These are phyloP conservation scores for Fennellomyces sp. DNA, from an alignment of 371 early-diverging fungal species.

Conservation along the genomic window DNA sequence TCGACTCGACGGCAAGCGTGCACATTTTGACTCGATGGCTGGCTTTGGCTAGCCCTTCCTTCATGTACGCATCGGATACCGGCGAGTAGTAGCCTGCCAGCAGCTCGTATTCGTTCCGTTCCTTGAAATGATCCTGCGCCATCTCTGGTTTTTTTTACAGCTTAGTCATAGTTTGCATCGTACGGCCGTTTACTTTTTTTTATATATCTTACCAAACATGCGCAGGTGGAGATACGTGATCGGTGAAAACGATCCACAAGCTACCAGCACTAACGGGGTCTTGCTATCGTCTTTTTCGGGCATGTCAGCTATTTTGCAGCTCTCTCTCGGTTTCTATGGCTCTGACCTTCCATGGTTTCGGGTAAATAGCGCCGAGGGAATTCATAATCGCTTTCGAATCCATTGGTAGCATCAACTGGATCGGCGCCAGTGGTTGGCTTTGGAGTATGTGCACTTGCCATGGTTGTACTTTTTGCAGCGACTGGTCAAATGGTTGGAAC, in stretches of 20 bases:
- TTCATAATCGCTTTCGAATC: constrained; percentile 21
- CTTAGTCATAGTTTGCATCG: neutral
- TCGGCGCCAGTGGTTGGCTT: neutral
- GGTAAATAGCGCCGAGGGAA: constrained; percentile 26
- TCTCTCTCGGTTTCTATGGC: neutral
- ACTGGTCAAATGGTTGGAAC: too few species aligned
- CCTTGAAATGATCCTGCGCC: constrained; percentile 87
- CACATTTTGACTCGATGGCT: constrained; percentile 94
- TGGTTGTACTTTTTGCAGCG: too few species aligned
- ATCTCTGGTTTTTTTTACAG: constrained; percentile 67
- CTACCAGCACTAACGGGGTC: constrained; percentile 92
- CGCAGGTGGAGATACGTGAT: constrained; percentile 96
- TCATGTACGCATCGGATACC: constrained; percentile 91
- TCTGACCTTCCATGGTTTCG: constrained; percentile 20
- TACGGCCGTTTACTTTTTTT: neutral
- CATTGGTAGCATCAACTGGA: neutral
- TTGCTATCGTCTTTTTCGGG: constrained; percentile 70
- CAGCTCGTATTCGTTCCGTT: constrained; percentile 79
- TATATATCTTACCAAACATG: constrained; percentile 87
- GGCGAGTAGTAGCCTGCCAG: constrained; percentile 97
- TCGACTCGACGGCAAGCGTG: constrained; percentile 80
- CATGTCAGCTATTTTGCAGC: neutral
- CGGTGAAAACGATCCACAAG: constrained; percentile 97
- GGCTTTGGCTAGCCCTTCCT: constrained; percentile 87
- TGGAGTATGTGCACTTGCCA: neutral